Base-by-base conservation (phyloP, 2,329 filamentous ascomycete species). In the Penicillium sp. region DNA sequence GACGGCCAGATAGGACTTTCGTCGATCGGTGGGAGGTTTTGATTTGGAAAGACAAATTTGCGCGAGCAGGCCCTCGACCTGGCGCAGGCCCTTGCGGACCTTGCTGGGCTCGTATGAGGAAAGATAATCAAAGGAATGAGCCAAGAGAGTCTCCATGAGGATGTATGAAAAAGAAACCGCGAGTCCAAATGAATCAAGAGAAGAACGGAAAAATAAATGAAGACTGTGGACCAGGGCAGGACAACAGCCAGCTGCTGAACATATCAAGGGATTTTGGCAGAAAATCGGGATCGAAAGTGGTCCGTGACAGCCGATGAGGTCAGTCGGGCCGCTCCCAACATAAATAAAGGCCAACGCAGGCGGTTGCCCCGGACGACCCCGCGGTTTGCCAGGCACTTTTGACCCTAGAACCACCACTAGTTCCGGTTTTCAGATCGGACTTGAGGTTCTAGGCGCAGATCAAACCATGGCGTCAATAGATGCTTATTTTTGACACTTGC, bases 81-180 rank as follows among this genome's bases (percentile, higher is more conserved):
- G 93, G 62, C 90, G 88, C 61, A 97, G 77, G 47, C 93, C 94
- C 77, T 96, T 97, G 64, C 90, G 87, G 69, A 97, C 89, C 77
- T 96, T 96, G 70, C 82, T 81, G 52, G 86, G 86, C 65, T 96
- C 91, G 72, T 92, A 92, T 45, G 92, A 96, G 56, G 92, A 95
- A 60, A 96, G 87, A 75, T 95, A 95, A 78, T 96, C 92, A 75
- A 97, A 97, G 56, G 93, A 91, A 70, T 95, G 85, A 42, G 90
- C 95, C 51, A 97, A 81, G 26, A 97, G 83, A 47, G 89, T 85
- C 78, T 97, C 94, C 94, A 97, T 97, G 66, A 56, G 56, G 49
- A 42, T 38, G 36, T 47, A 34, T 49, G 64, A 10, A 16, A 58
- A 49, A 51, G 66, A 50, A 16, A 16, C 18, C 18, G 18, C 57